Percentiles rank a stretch among this genome's conserved stretches.
These are phyloP conservation scores for Rhynchospora breviuscula DNA, from an alignment of 176 grass and related monocot genomes.

Conservation along the genomic window DNA sequence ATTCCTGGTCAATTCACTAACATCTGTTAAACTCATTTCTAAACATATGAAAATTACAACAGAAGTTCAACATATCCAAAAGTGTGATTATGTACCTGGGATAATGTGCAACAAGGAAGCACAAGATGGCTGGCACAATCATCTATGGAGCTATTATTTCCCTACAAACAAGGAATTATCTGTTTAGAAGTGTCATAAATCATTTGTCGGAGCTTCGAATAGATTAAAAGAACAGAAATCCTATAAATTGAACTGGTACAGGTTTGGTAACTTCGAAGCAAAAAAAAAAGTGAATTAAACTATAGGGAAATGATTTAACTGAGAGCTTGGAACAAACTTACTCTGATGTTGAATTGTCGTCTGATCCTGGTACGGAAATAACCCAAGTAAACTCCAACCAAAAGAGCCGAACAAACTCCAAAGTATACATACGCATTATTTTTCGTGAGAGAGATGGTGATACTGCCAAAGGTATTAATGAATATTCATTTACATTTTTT, in stretches of 20 bases:
- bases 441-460: constrained; percentile 45
- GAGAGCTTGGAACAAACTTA: constrained; percentile 30
- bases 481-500: too few species aligned
- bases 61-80: not conserved
- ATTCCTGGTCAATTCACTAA: constrained; percentile 57
- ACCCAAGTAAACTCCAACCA: constrained; percentile 67
- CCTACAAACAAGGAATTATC: constrained; percentile 39
- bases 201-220: not conserved
- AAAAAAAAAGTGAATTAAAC: constrained; percentile 7
- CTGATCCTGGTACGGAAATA: constrained; percentile 83
- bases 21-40: constrained; percentile 12
- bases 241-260: not conserved
- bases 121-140: constrained; percentile 90
- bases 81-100: constrained; percentile 53
- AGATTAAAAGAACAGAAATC: not conserved
- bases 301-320: not conserved
- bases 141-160: constrained; percentile 71
- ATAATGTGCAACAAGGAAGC: constrained; percentile 80
- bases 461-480: too few species aligned
- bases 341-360: constrained; percentile 90
- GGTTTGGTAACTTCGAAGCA: not conserved
- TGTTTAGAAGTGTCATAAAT: constrained; percentile 14
- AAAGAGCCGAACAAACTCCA: constrained; percentile 60
- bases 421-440: constrained; percentile 58
- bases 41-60: not conserved